These are phyloP conservation scores for Tolypocladium amazonense DNA, from an alignment of 2,329 filamentous ascomycete species.

Conservation along the genomic window DNA sequence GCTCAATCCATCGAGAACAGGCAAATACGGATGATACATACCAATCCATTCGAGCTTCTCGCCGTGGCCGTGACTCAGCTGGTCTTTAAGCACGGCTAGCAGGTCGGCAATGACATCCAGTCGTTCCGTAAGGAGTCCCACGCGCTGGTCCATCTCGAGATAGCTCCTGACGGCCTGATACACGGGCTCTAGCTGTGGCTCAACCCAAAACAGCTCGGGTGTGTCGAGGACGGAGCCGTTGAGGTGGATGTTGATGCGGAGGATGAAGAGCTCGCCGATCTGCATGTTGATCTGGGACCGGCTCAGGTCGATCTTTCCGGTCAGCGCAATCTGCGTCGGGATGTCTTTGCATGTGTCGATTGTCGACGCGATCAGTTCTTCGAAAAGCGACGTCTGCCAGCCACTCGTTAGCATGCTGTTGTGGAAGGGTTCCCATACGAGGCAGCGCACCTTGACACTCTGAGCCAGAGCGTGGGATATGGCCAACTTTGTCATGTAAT, in stretches of 20 bases:
- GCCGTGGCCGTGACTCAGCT: slow-evolving; percentile 85
- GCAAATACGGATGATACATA: slow-evolving; percentile 28
- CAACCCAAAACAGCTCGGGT: slow-evolving; percentile 96
- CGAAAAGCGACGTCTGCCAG: slow-evolving; percentile 75
- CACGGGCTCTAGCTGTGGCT: slow-evolving; percentile 91
- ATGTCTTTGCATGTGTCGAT: slow-evolving; percentile 91
- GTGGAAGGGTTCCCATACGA: neutral
- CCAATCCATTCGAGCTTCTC: slow-evolving; percentile 86
- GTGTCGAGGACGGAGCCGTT: slow-evolving; percentile 95
- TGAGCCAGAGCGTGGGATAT: slow-evolving; percentile 94
- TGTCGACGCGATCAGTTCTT: slow-evolving; percentile 87
- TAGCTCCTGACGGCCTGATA: slow-evolving; percentile 94
- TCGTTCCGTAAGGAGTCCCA: slow-evolving; percentile 78
- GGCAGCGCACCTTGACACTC: slow-evolving; percentile 65
- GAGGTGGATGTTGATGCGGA: slow-evolving; percentile 95
- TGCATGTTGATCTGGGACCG: slow-evolving; percentile 97
- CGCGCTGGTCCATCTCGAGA: slow-evolving; percentile 94
- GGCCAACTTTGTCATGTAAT: slow-evolving; percentile 96
- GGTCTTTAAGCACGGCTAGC: slow-evolving; percentile 86
- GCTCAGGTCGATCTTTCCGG: slow-evolving; percentile 82
- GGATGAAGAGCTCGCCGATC: slow-evolving; percentile 94
- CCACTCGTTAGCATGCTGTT: slow-evolving; percentile 7
- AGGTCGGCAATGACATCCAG: slow-evolving; percentile 83
- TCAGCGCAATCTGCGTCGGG: slow-evolving; percentile 82
- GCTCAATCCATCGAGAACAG: too few species aligned